Evolutionary conservation across 441 rosid species (phyloP), one percentile per base, ranked within the genome.

Genomic region (Populus hybrid): DNA sequence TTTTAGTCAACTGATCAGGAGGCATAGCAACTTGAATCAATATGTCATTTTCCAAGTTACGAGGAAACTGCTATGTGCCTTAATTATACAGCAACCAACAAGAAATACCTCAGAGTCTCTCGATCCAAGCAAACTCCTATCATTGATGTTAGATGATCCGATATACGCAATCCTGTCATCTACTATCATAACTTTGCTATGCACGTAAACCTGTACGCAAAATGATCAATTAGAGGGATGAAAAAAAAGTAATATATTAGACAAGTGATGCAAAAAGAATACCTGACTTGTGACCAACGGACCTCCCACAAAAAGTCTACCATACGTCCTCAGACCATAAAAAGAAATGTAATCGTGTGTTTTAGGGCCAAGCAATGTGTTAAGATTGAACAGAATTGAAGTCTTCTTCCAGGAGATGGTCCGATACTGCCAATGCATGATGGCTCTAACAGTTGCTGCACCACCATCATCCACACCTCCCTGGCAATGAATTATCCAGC

Each of bases 341-440:
- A 97, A 95, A 84, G 99, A 97, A 74, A 97, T 93, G 87, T 90
- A 97, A 76, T 95, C 97, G 57, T 86, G 84, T 63, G 89, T 83
- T 86, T 85, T 92, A 21, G 93, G 81, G 73, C 97, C 99, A 67
- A 97, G 89, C 68, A 84, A 79, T 46, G 87, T 77, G 76, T 82
- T 83, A 76, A 97, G 99, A 75, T 92, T 89, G 77, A 90, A 86
- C 84, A 97, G 81, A 79, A 97, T 95, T 16, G 99, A 97, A 77
- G 87, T 89, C 34, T 89, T 94, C 81, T 93, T 95, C 83, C 97
- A 83, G 87, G 90, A 89, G 72, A 97, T 92, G 81, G 99, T 95
- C 73, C 99, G 90, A 88, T 95, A 92, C 86, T 95, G 99, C 99
- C 99, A 97, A 81, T 97, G 99, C 97, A 93, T 92, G 87, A 95